These are phyloP conservation scores for Ogataea sp. DNA, from an alignment of 805 yeast species.

Conservation along the genomic window DNA sequence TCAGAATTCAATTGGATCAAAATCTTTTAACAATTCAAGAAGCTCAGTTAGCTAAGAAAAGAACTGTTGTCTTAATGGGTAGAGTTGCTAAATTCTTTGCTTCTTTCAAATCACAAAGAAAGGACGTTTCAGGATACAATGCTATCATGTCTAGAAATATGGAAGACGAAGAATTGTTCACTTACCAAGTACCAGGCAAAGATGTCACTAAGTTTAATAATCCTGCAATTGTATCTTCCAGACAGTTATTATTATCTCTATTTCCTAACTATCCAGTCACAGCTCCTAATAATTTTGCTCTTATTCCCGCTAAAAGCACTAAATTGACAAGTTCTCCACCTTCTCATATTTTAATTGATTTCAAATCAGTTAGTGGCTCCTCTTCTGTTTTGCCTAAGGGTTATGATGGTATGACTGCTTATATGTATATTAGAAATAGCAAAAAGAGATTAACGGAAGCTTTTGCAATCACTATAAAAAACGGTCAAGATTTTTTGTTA, in stretches of 20 bases:
- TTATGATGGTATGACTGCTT: constrained; percentile 63
- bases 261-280: constrained; percentile 61
- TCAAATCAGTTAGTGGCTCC: constrained; percentile 58
- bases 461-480: constrained; percentile 56
- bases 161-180: constrained; percentile 47
- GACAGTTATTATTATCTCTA: constrained; percentile 64
- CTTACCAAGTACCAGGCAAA: constrained; percentile 18
- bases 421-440: constrained; percentile 59
- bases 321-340: constrained; percentile 45
- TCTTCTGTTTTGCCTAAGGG: constrained; percentile 56
- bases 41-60: constrained; percentile 35
- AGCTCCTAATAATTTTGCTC: constrained; percentile 21
- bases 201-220: constrained; percentile 15
- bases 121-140: constrained; percentile 46
- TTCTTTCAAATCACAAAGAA: constrained; percentile 24
- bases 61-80: constrained; percentile 43
- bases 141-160: constrained; percentile 60
- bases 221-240: constrained; percentile 55
- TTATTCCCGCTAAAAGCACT: constrained; percentile 38
- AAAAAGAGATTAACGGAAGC: constrained; percentile 69
- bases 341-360: constrained; percentile 68
- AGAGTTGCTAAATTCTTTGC: constrained; percentile 56
- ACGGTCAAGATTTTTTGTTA: constrained; percentile 48
- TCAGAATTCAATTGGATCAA: constrained; percentile 44
- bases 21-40: constrained; percentile 50